Conservation (phyloP, 208 protist species). For the Novymonas esmeraldas region DNA sequence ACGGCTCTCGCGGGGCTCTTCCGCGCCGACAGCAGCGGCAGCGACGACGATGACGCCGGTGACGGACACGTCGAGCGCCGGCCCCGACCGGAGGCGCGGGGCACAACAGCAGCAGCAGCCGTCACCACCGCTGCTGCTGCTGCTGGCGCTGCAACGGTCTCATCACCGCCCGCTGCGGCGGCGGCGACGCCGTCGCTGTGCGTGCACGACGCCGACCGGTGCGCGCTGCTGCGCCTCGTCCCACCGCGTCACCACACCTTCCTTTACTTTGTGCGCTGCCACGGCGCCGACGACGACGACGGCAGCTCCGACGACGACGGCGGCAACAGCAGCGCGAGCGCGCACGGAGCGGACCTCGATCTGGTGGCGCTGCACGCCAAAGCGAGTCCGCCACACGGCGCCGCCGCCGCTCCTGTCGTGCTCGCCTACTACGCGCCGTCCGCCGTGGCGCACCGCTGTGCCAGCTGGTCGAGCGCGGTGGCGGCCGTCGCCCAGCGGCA, state of each 20-base stretch:
- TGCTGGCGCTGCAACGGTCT: too few relatives aligned
- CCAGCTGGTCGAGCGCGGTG: slow-evolving; percentile 27
- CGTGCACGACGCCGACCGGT: slow-evolving; percentile 58
- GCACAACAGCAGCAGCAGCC: too few relatives aligned
- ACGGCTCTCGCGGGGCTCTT: too few relatives aligned
- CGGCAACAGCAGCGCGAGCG: background rate
- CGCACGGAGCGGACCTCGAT: slow-evolving; percentile 17
- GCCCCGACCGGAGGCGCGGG: background rate
- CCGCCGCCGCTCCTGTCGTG: too few relatives aligned
- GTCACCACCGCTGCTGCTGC: background rate
- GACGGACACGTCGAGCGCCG: background rate
- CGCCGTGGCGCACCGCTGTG: slow-evolving; percentile 31
- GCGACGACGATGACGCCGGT: background rate
- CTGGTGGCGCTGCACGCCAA: slow-evolving; percentile 17
- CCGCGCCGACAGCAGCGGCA: background rate
- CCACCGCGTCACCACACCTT: slow-evolving; percentile 15
- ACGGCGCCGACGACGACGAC: slow-evolving; percentile 26
- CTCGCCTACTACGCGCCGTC: slow-evolving; percentile 28
- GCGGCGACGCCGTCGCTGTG: slow-evolving; percentile 9
- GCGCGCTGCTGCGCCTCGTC: slow-evolving; percentile 35
- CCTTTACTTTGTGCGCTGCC: slow-evolving; percentile 58
- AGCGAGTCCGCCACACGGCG: background rate
- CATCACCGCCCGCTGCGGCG: background rate
- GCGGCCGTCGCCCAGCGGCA: slow-evolving; percentile 24
- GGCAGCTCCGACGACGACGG: slow-evolving; percentile 1